These are phyloP conservation scores for Stagonosporopsis rhizophila DNA, from an alignment of 2,329 filamentous ascomycete species.

Conservation along the genomic window DNA sequence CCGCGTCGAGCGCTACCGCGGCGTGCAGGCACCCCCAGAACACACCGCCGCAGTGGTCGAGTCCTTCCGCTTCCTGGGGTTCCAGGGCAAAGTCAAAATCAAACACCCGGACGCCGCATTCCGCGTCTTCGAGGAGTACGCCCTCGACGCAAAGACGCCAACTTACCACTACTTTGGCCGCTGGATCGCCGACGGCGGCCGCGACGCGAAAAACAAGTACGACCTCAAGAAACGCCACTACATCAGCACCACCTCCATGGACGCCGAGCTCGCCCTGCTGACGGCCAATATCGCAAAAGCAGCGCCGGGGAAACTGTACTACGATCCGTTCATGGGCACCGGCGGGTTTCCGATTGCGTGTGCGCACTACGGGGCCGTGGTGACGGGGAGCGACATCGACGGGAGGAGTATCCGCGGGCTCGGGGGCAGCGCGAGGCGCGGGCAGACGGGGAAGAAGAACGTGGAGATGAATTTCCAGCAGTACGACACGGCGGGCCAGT, in stretches of 20 bases:
- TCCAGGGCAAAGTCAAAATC: conserved; percentile 81
- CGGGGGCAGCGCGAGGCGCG: conserved; percentile 52
- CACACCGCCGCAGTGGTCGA: conserved; percentile 78
- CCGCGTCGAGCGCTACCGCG: conserved; percentile 80
- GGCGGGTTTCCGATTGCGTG: conserved; percentile 91
- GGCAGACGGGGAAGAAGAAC: conserved; percentile 51
- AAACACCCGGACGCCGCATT: conserved; percentile 73
- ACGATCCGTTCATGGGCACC: conserved; percentile 95
- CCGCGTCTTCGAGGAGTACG: conserved; percentile 83
- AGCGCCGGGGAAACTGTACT: conserved; percentile 82
- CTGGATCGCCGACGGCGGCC: conserved; percentile 69
- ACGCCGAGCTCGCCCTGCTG: conserved; percentile 87
- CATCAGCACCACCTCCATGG: conserved; percentile 97
- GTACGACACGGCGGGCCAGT: conserved; percentile 71
- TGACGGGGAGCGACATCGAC: conserved; percentile 92
- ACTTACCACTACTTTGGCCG: conserved; percentile 75
- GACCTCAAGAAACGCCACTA: conserved; percentile 93
- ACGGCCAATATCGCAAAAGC: conserved; percentile 91
- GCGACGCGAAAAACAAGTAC: conserved; percentile 74
- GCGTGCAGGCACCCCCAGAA: conserved; percentile 67
- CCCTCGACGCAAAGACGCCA: conserved; percentile 59
- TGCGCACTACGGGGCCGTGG: conserved; percentile 84
- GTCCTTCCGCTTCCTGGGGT: conserved; percentile 77
- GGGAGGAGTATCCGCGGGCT: conserved; percentile 84
- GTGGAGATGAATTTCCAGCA: conserved; percentile 81